Evolutionary conservation across 2,329 filamentous ascomycete genomes (phyloP).

Genomic region (Clarireedia hainanense): DNA sequence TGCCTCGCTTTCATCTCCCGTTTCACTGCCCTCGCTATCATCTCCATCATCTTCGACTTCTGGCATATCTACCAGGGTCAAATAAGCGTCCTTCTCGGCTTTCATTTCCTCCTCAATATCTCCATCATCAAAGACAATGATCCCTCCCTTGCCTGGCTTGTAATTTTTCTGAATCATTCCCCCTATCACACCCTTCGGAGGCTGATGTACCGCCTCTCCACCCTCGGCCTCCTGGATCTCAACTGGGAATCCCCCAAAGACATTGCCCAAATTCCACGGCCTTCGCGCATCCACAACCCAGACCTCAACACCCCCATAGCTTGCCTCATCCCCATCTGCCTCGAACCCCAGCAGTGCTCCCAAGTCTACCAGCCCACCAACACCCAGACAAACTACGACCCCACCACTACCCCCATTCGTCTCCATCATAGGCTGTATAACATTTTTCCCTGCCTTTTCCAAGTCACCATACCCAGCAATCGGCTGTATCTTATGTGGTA

Average conservation of each 20-base stretch:
- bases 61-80: conserved; percentile 83
- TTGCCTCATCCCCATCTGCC: conserved; percentile 54
- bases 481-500: conserved; percentile 94
- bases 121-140: conserved; percentile 92
- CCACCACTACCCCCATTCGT: conserved; percentile 77
- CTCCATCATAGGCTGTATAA: conserved; percentile 81
- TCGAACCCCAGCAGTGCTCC: conserved; percentile 72
- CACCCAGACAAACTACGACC: conserved; percentile 84
- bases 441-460: conserved; percentile 65
- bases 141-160: conserved; percentile 71
- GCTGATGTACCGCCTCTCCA: conserved; percentile 34
- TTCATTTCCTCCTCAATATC: conserved; percentile 81
- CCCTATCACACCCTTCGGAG: conserved; percentile 58
- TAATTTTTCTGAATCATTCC: conserved; percentile 68
- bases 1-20: conserved; percentile 49
- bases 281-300: conserved; percentile 90
- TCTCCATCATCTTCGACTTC: conserved; percentile 61
- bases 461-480: conserved; percentile 90
- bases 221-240: conserved; percentile 38
- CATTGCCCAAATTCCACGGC: conserved; percentile 90
- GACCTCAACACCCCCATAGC: conserved; percentile 78
- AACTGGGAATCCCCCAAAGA: conserved; percentile 68
- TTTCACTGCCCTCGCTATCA: conserved; percentile 39
- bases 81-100: conserved; percentile 72
- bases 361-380: conserved; percentile 86